Conservation (phyloP, 257 asterid species). For the Scutellaria barbata region DNA sequence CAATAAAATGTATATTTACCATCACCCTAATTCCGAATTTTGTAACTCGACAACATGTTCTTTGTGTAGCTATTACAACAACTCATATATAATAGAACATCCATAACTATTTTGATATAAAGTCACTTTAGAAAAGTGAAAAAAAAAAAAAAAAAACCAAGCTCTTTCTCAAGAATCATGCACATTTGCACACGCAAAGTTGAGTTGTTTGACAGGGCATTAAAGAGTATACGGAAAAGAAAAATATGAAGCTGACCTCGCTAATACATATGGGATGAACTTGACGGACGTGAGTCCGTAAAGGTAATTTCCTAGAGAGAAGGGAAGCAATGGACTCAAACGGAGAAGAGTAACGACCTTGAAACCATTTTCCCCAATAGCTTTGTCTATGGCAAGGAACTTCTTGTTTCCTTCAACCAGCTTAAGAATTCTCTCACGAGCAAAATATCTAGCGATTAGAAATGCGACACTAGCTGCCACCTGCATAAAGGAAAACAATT, state of each 20-base stretch:
- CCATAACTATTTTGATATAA: too few species aligned
- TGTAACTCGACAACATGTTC: too few species aligned
- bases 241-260: slow-evolving; percentile 63
- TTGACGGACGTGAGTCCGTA: slow-evolving; percentile 95
- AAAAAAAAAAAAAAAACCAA: background rate
- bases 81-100: too few species aligned
- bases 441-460: slow-evolving; percentile 96
- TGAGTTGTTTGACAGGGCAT: background rate
- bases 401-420: slow-evolving; percentile 94
- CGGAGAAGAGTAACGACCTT: slow-evolving; percentile 96
- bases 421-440: slow-evolving; percentile 96
- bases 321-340: slow-evolving; percentile 95
- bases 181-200: too few species aligned
- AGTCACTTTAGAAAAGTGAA: too few species aligned
- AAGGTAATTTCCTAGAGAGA: slow-evolving; percentile 93
- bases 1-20: too few species aligned
- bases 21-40: too few species aligned
- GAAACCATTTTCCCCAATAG: slow-evolving; percentile 96
- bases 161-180: background rate
- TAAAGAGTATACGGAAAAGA: slow-evolving; percentile 4
- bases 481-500: slow-evolving; percentile 47
- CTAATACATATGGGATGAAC: slow-evolving; percentile 87
- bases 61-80: too few species aligned
- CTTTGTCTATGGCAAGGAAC: slow-evolving; percentile 95
- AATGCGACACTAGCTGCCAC: slow-evolving; percentile 92